Evolutionary conservation across 805 yeast genomes (phyloP).

Genomic region (Kregervanrija delftensis): DNA sequence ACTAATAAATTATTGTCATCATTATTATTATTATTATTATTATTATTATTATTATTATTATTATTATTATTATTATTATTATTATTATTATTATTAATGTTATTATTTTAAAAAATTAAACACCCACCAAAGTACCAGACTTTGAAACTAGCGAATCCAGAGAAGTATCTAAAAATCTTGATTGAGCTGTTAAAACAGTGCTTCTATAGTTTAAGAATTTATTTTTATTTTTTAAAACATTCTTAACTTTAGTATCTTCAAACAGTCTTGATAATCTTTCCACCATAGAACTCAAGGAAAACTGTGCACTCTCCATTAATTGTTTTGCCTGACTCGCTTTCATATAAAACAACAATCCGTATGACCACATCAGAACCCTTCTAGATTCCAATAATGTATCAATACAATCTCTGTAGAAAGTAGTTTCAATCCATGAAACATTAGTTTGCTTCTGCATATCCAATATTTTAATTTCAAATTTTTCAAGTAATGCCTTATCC

Average conservation of each 20-base stretch:
- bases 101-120: not conserved
- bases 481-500: constrained; percentile 57
- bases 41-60: no score
- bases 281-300: constrained; percentile 19
- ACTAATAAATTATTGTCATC: no score
- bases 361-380: constrained; percentile 83
- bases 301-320: constrained; percentile 46
- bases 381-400: constrained; percentile 60
- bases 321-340: constrained; percentile 41
- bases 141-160: constrained; percentile 17
- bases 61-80: no score
- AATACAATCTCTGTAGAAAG: constrained; percentile 71
- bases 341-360: constrained; percentile 70
- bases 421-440: constrained; percentile 82
- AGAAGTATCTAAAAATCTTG: constrained; percentile 16
- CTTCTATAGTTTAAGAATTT: constrained; percentile 19
- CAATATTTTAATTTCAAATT: constrained; percentile 57
- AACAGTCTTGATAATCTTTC: constrained; percentile 30
- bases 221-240: constrained; percentile 20
- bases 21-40: no score
- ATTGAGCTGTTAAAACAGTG: constrained; percentile 15
- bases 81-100: no score
- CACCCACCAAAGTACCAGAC: constrained; percentile 3
- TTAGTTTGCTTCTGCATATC: constrained; percentile 57
- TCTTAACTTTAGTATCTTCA: constrained; percentile 23